Percentiles rank a stretch among this genome's conserved stretches.
phyloP scores from a whole-genome alignment of 306 rosid genomes.

The Lathyrus oleraceus region DNA sequence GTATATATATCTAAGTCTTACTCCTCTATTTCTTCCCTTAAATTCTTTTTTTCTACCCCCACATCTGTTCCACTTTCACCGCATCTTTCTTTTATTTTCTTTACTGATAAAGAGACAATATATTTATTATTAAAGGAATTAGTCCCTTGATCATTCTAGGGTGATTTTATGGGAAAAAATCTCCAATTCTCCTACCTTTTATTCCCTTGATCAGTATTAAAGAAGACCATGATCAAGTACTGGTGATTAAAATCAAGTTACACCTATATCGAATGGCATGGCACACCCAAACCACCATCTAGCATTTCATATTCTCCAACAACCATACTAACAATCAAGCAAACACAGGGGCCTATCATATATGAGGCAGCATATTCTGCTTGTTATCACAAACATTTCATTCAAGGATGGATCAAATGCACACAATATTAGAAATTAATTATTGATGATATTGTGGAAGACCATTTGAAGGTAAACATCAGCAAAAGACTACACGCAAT shows the following conservation, averaged over 20 bases:
- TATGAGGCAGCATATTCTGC: not conserved
- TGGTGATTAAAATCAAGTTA: not conserved
- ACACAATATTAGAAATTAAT: not conserved
- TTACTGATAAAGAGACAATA: no score
- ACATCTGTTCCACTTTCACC: no score
- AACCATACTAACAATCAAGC: not conserved
- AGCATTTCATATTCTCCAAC: not conserved
- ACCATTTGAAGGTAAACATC: not conserved
- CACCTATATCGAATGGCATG: not conserved
- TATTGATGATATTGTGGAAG: constrained; percentile 3
- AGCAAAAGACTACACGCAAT: not conserved
- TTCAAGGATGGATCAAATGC: not conserved
- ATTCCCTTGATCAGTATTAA: not conserved
- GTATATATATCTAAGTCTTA: no score
- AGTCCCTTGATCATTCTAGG: no score
- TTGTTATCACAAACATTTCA: not conserved
- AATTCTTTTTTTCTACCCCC: no score
- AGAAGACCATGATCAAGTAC: not conserved
- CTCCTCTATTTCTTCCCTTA: no score
- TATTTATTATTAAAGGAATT: no score
- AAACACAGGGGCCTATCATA: not conserved
- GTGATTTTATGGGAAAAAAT: no score
- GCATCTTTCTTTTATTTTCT: no score
- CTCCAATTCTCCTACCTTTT: no score
- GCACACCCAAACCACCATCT: not conserved